These are phyloP conservation scores for Pseudopyricularia javanii DNA, from an alignment of 2,329 filamentous ascomycete species.

Conservation along the genomic window DNA sequence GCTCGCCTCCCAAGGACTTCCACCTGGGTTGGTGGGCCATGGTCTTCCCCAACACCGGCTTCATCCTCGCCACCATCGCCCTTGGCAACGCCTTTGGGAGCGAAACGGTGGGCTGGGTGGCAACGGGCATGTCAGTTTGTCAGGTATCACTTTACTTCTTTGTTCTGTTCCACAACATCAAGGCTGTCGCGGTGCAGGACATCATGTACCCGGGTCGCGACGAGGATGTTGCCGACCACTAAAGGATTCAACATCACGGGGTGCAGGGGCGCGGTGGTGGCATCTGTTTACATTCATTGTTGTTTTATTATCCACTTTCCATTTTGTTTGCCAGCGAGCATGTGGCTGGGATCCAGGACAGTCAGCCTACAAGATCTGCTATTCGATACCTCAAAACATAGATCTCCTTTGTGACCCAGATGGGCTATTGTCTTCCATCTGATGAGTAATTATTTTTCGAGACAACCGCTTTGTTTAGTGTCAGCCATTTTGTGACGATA, in stretches of 20 bases:
- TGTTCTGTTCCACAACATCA: conserved; percentile 32
- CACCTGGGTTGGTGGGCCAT: conserved; percentile 48
- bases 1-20: conserved; percentile 21
- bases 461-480: too few relatives aligned
- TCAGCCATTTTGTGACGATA: too few relatives aligned
- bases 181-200: conserved; percentile 35
- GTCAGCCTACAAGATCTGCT: too few relatives aligned
- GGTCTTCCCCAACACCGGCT: conserved; percentile 54
- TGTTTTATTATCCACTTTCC: not conserved
- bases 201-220: conserved; percentile 49
- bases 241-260: not conserved
- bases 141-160: conserved; percentile 43
- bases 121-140: conserved; percentile 40
- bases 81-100: conserved; percentile 41
- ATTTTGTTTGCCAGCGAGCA: not conserved
- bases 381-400: too few relatives aligned
- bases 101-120: conserved; percentile 36
- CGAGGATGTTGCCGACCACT: conserved; percentile 28
- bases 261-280: too few relatives aligned
- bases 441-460: too few relatives aligned
- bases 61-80: conserved; percentile 46
- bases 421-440: too few relatives aligned
- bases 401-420: too few relatives aligned
- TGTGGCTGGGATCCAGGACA: too few relatives aligned
- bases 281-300: not conserved